Conservation (phyloP, 257 asterid genomes). For the Henckelia pumila region DNA sequence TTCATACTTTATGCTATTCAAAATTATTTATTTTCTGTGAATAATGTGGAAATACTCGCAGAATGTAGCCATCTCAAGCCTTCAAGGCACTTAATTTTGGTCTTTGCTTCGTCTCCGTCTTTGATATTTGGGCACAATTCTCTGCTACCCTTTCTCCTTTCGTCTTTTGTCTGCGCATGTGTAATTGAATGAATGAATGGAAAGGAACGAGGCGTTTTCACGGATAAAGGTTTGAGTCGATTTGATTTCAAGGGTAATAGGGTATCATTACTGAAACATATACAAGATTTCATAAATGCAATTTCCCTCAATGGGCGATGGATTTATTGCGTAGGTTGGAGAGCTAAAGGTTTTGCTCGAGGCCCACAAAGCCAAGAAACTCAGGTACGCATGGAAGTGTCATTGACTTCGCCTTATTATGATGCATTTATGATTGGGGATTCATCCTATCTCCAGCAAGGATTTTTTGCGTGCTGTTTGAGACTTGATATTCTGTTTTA, state of each 20-base stretch:
- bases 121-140: background rate
- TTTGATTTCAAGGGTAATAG: background rate
- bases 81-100: background rate
- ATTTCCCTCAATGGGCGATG: constrained; percentile 31
- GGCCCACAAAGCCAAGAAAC: constrained; percentile 28
- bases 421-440: constrained; percentile 38
- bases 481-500: constrained; percentile 11
- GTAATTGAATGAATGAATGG: background rate
- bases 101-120: background rate
- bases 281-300: constrained; percentile 32
- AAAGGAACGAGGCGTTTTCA: background rate
- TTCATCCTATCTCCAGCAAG: constrained; percentile 25
- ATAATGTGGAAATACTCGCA: background rate
- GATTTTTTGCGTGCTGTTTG: constrained; percentile 16
- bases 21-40: background rate
- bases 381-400: constrained; percentile 30
- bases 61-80: background rate
- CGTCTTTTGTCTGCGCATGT: background rate
- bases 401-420: constrained; percentile 27
- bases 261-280: background rate
- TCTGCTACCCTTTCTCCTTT: background rate
- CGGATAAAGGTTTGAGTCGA: background rate
- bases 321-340: constrained; percentile 30
- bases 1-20: no score
- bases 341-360: constrained; percentile 30